Conservation (phyloP, 2,329 filamentous ascomycete genomes). For the Colletotrichum tropicale region DNA sequence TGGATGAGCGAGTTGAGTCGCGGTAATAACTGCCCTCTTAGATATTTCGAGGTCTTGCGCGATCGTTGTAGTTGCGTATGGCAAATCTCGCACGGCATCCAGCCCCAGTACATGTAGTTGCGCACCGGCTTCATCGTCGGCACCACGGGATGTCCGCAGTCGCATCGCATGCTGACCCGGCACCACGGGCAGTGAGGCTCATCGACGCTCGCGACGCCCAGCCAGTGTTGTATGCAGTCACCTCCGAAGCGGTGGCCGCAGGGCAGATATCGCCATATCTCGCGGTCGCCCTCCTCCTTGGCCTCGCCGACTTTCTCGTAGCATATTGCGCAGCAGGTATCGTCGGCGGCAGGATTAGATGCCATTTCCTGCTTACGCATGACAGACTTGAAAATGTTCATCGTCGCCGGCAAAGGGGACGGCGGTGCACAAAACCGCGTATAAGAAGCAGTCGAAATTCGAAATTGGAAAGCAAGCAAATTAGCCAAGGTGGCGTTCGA, state of each 20-base stretch:
- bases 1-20: constrained; percentile 19
- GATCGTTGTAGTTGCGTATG: constrained; percentile 15
- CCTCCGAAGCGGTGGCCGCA: constrained; percentile 49
- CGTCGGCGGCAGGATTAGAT: constrained; percentile 12
- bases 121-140: constrained; percentile 23
- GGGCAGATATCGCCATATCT: constrained; percentile 44
- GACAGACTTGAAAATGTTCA: constrained; percentile 18
- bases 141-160: constrained; percentile 36
- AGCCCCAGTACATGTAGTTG: constrained; percentile 16
- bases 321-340: constrained; percentile 44
- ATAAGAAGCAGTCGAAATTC: neutral
- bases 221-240: constrained; percentile 47
- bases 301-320: constrained; percentile 41
- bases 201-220: constrained; percentile 37
- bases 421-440: neutral
- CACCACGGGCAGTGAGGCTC: constrained; percentile 45
- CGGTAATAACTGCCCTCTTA: constrained; percentile 7
- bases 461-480: neutral
- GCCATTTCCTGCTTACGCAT: constrained; percentile 24
- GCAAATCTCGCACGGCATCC: constrained; percentile 18
- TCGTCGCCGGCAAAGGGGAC: neutral
- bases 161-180: constrained; percentile 32
- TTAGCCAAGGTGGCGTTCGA: neutral
- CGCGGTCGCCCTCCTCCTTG: constrained; percentile 40
- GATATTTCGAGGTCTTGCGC: constrained; percentile 12